Conservation (phyloP, 208 protist species). For the Acanthamoeba lenticulata region DNA sequence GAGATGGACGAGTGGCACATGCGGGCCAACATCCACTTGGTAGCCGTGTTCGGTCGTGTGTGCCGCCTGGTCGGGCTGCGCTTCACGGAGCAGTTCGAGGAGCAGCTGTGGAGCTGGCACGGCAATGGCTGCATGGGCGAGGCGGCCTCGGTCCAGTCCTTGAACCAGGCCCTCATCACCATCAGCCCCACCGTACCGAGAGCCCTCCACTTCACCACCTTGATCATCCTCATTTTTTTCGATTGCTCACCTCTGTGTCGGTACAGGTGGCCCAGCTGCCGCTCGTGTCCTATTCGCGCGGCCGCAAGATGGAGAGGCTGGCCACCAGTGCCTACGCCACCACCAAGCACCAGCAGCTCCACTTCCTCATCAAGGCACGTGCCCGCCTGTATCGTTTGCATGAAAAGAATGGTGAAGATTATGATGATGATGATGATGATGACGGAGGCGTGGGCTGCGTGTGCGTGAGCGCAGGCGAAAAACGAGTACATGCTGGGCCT, state of each 20-base stretch:
- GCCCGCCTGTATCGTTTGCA: neutral
- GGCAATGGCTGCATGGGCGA: neutral
- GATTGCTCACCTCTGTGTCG: neutral
- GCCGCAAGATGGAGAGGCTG: conserved; percentile 13
- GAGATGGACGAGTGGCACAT: neutral
- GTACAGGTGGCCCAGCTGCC: conserved; percentile 44
- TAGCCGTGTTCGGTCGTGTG: conserved; percentile 14
- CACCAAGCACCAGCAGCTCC: conserved; percentile 31
- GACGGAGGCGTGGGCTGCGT: no score
- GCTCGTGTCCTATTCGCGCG: neutral
- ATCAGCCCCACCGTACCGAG: neutral
- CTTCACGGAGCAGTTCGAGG: conserved; percentile 33
- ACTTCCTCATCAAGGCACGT: conserved; percentile 36
- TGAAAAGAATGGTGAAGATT: neutral
- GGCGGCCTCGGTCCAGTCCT: neutral
- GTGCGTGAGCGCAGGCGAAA: neutral
- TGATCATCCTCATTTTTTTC: neutral
- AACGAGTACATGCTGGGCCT: conserved; percentile 43
- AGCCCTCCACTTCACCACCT: no score
- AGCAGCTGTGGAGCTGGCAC: conserved; percentile 1
- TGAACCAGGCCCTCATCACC: neutral
- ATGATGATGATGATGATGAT: no score
- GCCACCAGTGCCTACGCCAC: conserved; percentile 33
- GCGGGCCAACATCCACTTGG: neutral
- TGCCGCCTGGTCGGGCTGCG: neutral